These are phyloP conservation scores for Torulaspora maleeae DNA, from an alignment of 805 yeast genomes.

Conservation along the genomic window DNA sequence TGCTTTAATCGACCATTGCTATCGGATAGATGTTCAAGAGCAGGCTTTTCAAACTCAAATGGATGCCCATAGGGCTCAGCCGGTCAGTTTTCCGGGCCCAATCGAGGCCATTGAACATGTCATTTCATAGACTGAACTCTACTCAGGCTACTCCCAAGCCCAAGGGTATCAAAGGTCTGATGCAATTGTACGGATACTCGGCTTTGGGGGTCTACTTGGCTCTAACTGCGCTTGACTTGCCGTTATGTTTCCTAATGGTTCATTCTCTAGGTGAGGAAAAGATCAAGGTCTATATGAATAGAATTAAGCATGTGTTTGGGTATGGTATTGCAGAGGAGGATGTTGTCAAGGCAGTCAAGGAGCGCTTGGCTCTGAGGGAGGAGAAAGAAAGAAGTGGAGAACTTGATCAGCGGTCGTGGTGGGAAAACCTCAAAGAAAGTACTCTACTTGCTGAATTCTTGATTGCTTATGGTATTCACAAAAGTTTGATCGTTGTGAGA, in stretches of 20 bases:
- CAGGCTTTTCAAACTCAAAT: not conserved
- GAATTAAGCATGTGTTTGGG: conserved; percentile 59
- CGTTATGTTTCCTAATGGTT: conserved; percentile 74
- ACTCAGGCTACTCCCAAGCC: conserved; percentile 16
- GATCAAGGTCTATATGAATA: conserved; percentile 62
- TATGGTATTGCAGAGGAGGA: conserved; percentile 48
- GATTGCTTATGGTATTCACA: conserved; percentile 90
- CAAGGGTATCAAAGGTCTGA: conserved; percentile 50
- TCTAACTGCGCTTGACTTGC: conserved; percentile 71
- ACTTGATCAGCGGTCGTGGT: conserved; percentile 18
- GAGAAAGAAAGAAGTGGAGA: conserved; percentile 18
- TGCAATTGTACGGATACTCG: conserved; percentile 85
- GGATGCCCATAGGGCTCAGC: not conserved
- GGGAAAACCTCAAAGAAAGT: conserved; percentile 30
- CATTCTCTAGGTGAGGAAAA: conserved; percentile 84
- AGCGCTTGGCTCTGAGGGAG: conserved; percentile 26
- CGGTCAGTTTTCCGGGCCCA: conserved; percentile 5
- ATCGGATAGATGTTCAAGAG: not conserved
- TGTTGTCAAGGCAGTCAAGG: conserved; percentile 35
- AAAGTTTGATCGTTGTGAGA: conserved; percentile 75
- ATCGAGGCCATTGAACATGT: not conserved
- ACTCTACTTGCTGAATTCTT: conserved; percentile 76
- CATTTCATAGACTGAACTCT: conserved; percentile 9
- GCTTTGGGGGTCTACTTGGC: conserved; percentile 82
- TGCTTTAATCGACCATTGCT: not conserved